Base-by-base conservation (phyloP, 148 eudicot genomes). In the Vaccinium vitisidaea region DNA sequence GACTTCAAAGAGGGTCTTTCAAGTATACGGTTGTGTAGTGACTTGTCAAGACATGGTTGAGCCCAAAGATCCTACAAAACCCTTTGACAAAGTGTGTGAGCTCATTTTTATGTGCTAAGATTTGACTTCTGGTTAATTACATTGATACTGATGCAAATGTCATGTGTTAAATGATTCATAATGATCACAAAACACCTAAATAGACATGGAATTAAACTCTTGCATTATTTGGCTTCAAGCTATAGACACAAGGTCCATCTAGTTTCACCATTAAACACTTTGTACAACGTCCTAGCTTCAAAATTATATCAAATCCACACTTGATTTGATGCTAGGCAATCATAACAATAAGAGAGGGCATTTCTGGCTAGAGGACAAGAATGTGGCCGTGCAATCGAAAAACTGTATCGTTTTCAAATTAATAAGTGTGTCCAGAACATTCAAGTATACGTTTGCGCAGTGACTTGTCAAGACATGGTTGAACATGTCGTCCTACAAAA, bases 1-100 rank as follows among this genome's bases (percentile, higher is more conserved):
- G 65, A 80, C 87, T 77, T 83, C 93, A 36, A 94, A 91, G 86
- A 89, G 99, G 91, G 88, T 87, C 76, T 95, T 93, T 88, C 98
- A 95, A 88, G 98, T 94, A 55, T 95, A 95, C 86, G 99, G 99
- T 39, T 97, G 99, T 88, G 92, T 94, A 77, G 98, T 94, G 70
- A 97, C 98, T 56, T 85, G 90, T 89, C 85, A 91, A 92, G 93
- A 94, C 87, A 97, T 97, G 94, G 99, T 95, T 84, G 89, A 86
- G 79, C 97, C 88, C 71, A 92, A 89, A 82, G 95, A 94, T 87
- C 90, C 92, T 59, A 76, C 87, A 23, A 88, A 90, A 86, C 43
- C 32, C 13, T 97, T 95, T 81, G 88, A 93, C 85, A 97, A 92
- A 87, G 99, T 95, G 90, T 32, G 89, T 79, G 83, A 74, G 19